A percentile compares a stretch with the other conserved stretches of the same genome.
Evolutionary conservation across 345 rosid genomes (phyloP).

Genomic region (Isatis tinctoria): DNA sequence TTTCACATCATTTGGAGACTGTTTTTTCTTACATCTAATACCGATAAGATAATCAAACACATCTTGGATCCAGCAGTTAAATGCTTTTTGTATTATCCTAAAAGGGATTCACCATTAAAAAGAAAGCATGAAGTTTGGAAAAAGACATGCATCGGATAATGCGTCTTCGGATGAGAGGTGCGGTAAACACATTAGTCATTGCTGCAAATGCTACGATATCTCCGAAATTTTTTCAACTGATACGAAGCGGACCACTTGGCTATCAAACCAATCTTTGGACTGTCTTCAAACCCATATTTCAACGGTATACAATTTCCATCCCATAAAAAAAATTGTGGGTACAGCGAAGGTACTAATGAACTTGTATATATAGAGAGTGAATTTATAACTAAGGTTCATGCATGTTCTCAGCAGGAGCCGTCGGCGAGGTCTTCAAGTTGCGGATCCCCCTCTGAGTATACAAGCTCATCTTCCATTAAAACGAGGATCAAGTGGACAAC

Average conservation of each 20-base stretch:
- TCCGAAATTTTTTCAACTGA: not conserved
- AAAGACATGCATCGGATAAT: not conserved
- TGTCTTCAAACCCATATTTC: not conserved
- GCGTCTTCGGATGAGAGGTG: not conserved
- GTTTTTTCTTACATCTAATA: not conserved
- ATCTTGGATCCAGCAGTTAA: not conserved
- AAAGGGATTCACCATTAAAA: not conserved
- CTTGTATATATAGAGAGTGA: not conserved
- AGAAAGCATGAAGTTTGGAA: slow-evolving; percentile 7
- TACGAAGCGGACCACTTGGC: not conserved
- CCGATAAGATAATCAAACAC: not conserved
- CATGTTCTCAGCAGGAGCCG: not conserved
- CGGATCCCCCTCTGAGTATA: not conserved
- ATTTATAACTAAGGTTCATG: not conserved
- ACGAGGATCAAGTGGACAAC: slow-evolving; percentile 68
- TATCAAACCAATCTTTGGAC: slow-evolving; percentile 5
- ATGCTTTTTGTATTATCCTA: not conserved
- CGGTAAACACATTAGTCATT: not conserved
- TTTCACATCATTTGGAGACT: not conserved
- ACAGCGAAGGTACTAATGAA: not conserved
- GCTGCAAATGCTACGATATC: slow-evolving; percentile 24
- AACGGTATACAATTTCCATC: not conserved
- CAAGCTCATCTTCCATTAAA: slow-evolving; percentile 27
- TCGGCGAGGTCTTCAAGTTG: slow-evolving; percentile 2
- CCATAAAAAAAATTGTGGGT: not conserved